Evolutionary conservation across 257 asterid species (phyloP), one percentile per base, ranked within the genome.

Genomic region (Solanum lycopersicoides): DNA sequence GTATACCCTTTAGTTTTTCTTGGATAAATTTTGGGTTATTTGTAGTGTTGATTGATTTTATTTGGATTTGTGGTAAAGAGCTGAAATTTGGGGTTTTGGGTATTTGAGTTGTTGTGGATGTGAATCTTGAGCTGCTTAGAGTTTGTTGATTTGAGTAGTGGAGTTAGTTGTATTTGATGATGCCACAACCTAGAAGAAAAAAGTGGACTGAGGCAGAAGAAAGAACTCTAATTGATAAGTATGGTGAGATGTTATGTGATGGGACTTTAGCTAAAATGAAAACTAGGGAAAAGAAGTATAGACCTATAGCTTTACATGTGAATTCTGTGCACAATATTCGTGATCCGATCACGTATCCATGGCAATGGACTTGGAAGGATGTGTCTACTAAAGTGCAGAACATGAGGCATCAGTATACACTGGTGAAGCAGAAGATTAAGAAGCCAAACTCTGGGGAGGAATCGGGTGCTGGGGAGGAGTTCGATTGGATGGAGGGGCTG

Each of bases 351-450:
- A 79, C 92, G 2, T 96, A 92, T 82, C 99, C 99, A 9, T 97
- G 99, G 99, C 99, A 92, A 35, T 97, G 99, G 99, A 92, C 94
- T 82, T 96, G 99, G 99, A 97, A 96, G 86, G 99, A 97, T 86
- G 98, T 97, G 34, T 97, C 99, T 23, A 94, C 98, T 35, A 97
- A 97, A 82, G 98, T 97, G 84, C 99, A 96, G 91, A 97, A 97
- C 86, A 97, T 97, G 99, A 94, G 99, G 94, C 99, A 97, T 86
- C 99, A 97, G 89, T 97, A 97, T 91, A 92, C 97, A 39, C 90
- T 97, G 12, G 99, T 97, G 89, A 97, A 97, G 95, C 99, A 97
- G 91, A 97, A 97, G 94, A 96, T 97, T 63, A 93, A 92, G 91
- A 97, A 92, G 87, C 94, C 89, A 1, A 98, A 94, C 20, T 91